Evolutionary conservation across 2,329 filamentous ascomycete genomes (phyloP), one percentile per base, ranked within the genome.

Genomic region (Cladophialophora psammophila): DNA sequence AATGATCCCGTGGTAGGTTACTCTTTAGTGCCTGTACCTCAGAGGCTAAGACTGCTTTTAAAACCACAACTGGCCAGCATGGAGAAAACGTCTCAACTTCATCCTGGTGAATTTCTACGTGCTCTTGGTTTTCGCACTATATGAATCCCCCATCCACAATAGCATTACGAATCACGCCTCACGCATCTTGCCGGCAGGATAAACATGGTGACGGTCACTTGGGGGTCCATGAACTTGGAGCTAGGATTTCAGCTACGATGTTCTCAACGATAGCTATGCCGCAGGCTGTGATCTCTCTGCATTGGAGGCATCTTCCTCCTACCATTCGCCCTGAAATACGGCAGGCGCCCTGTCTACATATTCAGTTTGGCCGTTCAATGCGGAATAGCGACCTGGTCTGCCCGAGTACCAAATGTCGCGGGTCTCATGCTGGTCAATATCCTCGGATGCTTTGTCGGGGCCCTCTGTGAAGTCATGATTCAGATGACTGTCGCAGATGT

Each of bases 401-500:
- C 84, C 0, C 77, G 75, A 18, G 79, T 81, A 45, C 68, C 79
- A 34, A 83, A 74, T 0, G 75, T 75, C 0, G 78, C 72, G 0
- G 83, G 86, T 42, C 73, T 83, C 55, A 80, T 82, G 72, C 72
- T 78, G 0, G 76, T 78, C 40, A 84, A 84, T 67, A 69, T 81
- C 0, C 52, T 85, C 15, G 74, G 74, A n/a, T 80, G 83, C 40
- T 75, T 83, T 20, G 73, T 78, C 2, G 83, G 83, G 2, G 80
- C 81, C 5, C 64, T 83, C 0, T 75, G 75, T 34, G 82, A 85
- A 70, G 75, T 76, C 0, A 74, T 84, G 32, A 79, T 83, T 0
- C 81, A 83, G 63, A 80, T 84, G 74, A 84, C 82, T 0, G 78
- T 84, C 10, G 78, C 79, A 10, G 82, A 84, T 68, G 61, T 85